These are phyloP conservation scores for Prosopis cineraria DNA, from an alignment of 306 rosid genomes.

Conservation along the genomic window DNA sequence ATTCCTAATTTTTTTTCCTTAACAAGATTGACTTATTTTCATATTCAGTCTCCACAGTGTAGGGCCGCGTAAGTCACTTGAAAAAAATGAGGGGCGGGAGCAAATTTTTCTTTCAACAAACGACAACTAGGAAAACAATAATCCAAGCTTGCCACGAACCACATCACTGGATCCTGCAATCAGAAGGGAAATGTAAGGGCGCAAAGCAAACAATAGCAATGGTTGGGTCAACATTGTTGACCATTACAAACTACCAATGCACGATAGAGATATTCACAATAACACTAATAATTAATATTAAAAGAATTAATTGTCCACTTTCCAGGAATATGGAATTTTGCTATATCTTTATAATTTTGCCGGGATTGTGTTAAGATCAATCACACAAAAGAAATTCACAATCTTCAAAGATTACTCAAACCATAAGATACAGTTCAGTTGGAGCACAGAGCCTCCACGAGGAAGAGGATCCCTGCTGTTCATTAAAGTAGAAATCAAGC, in stretches of 20 bases:
- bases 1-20: constrained; percentile 14
- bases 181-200: constrained; percentile 23
- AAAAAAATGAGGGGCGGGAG: constrained; percentile 2
- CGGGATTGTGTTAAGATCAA: background rate
- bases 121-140: constrained; percentile 22
- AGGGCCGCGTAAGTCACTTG: background rate
- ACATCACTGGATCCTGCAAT: constrained; percentile 38
- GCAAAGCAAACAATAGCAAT: background rate
- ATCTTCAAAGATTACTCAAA: background rate
- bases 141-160: constrained; percentile 29
- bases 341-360: background rate
- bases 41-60: background rate
- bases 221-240: background rate
- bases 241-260: background rate
- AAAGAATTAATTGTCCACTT: background rate
- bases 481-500: no score
- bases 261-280: constrained; percentile 7
- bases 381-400: background rate
- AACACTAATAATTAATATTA: background rate
- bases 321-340: background rate
- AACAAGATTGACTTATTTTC: constrained; percentile 1
- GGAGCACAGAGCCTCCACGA: background rate
- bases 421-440: background rate
- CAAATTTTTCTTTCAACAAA: background rate
- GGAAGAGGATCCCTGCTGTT: background rate